A percentile compares a stretch with the other conserved stretches of the same genome.
Evolutionary conservation across 1,284 basidiomycete species (phyloP).

Genomic region (Marasmius fiardii): DNA sequence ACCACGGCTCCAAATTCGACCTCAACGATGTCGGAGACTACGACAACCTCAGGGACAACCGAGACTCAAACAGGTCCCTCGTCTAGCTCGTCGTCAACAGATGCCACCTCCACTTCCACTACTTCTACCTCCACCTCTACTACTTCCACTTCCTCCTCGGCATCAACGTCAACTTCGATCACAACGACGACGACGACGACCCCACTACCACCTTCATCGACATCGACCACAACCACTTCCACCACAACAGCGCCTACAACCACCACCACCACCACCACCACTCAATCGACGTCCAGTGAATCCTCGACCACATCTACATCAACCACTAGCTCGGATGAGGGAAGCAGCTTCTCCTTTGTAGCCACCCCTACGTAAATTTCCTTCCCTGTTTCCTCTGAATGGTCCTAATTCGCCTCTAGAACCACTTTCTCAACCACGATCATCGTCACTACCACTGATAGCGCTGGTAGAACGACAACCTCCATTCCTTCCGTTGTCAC

Average conservation of each 20-base stretch:
- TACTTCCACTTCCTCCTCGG: conserved; percentile 12
- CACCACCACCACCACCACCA: conserved; percentile 16
- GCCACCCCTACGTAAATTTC: background rate
- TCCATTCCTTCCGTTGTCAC: conserved; percentile 57
- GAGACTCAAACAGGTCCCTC: conserved; percentile 8
- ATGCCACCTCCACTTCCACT: conserved; percentile 7
- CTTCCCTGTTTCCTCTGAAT: background rate
- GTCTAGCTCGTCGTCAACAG: conserved; percentile 15
- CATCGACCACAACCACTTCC: conserved; percentile 13
- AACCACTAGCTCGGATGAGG: conserved; percentile 10
- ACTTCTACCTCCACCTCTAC: conserved; percentile 11
- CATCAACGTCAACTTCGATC: conserved; percentile 19
- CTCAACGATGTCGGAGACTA: conserved; percentile 16
- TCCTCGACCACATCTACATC: conserved; percentile 18
- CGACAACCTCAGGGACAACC: conserved; percentile 13
- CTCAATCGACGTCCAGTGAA: conserved; percentile 16
- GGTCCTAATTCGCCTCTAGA: conserved; percentile 30
- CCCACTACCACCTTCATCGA: background rate
- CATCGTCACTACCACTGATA: conserved; percentile 57
- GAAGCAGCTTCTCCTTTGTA: conserved; percentile 19
- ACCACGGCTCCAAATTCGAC: conserved; percentile 12
- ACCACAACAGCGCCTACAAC: conserved; percentile 16
- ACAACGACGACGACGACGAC: conserved; percentile 15
- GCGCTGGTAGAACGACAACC: conserved; percentile 44
- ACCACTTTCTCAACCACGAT: conserved; percentile 52